phyloP scores from a whole-genome alignment of 495 filamentous ascomycete species.

The Trichoderma gamsii region DNA sequence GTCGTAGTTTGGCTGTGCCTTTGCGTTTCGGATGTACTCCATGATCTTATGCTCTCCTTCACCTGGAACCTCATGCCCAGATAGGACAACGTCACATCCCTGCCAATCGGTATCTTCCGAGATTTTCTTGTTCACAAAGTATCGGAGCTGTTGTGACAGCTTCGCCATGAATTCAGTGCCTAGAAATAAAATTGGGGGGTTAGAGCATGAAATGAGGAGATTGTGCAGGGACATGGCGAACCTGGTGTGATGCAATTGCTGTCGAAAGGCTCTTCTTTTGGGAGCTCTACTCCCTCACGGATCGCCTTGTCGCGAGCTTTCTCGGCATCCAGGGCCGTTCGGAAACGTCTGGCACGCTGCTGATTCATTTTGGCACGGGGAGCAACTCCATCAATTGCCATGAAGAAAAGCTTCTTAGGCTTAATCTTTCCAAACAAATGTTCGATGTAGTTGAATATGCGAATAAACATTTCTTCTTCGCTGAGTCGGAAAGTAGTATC shows the following conservation, averaged over 20 bases:
- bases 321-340: constrained; percentile 89
- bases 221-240: constrained; percentile 18
- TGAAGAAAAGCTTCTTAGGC: constrained; percentile 96
- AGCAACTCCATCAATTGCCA: constrained; percentile 97
- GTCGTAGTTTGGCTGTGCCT: constrained; percentile 88
- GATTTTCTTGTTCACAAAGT: constrained; percentile 98
- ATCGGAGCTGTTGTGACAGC: constrained; percentile 88
- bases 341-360: constrained; percentile 90
- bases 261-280: constrained; percentile 92
- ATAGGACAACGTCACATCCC: constrained; percentile 88
- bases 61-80: constrained; percentile 97
- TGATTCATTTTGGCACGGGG: constrained; percentile 99
- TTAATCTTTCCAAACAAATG: constrained; percentile 98
- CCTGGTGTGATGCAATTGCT: constrained; percentile 99
- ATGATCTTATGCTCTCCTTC: constrained; percentile 99
- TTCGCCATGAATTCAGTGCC: constrained; percentile 94
- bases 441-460: constrained; percentile 99
- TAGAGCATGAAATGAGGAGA: neutral
- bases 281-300: constrained; percentile 79
- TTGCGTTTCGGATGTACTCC: constrained; percentile 97
- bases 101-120: constrained; percentile 97
- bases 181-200: constrained; percentile 25
- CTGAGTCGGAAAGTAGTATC: constrained; percentile 87
- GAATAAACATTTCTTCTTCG: constrained; percentile 98
- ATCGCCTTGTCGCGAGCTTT: constrained; percentile 85